Evolutionary conservation across 169 alveolate genomes (phyloP).

Genomic region (Eimeria sp.): DNA sequence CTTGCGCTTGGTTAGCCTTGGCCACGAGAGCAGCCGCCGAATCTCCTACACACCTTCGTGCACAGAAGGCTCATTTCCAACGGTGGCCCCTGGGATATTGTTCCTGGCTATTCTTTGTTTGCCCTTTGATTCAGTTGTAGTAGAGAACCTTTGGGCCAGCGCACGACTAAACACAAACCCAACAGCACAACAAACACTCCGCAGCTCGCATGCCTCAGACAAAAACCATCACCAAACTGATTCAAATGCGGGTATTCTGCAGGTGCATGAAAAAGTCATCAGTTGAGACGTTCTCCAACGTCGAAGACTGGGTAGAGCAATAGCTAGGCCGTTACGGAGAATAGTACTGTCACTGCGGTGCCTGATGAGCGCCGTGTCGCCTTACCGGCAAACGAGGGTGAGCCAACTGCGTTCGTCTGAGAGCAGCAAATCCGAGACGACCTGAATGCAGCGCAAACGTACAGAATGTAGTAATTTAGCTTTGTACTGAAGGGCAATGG

Average conservation of each 20-base stretch:
- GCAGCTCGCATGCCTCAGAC: not conserved
- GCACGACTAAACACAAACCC: conserved; percentile 51
- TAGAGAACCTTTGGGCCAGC: conserved; percentile 62
- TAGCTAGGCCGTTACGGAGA: not conserved
- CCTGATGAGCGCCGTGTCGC: not conserved
- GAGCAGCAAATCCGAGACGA: conserved; percentile 80
- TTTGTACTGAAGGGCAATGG: not conserved
- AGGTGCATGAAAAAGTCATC: not conserved
- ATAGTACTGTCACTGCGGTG: not conserved
- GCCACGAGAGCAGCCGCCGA: not conserved
- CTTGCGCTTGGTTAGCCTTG: not conserved
- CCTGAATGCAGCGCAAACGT: conserved; percentile 13
- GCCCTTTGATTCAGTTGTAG: not conserved
- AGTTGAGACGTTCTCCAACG: not conserved
- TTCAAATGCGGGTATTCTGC: not conserved
- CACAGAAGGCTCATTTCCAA: not conserved
- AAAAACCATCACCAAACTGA: not conserved
- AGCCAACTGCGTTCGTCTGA: conserved; percentile 83
- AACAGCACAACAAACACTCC: not conserved
- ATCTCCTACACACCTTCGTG: conserved; percentile 18
- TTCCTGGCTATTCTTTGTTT: not conserved
- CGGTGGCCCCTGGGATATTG: not conserved
- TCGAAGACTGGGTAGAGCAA: not conserved
- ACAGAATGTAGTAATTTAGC: not conserved
- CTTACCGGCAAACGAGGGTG: conserved; percentile 81